A percentile compares a stretch with the other conserved stretches of the same genome.
Conservation (phyloP, 192 early-diverging fungal genomes). For the Dimargaris cristalligena region DNA sequence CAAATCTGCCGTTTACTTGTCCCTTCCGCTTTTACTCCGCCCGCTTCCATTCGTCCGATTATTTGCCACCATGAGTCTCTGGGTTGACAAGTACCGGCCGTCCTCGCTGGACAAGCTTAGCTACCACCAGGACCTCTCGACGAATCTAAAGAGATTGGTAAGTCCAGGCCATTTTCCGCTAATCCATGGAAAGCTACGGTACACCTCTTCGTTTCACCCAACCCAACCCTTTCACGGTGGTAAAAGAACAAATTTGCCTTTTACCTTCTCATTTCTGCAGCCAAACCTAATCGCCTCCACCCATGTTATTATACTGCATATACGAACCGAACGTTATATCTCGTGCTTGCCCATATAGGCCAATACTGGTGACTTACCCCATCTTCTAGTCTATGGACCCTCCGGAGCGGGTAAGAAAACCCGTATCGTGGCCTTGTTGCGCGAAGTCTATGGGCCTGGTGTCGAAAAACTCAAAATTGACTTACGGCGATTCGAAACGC, state of each 20-base stretch:
- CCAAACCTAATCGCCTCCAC: not conserved
- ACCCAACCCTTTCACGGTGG: not conserved
- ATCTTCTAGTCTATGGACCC: slow-evolving; percentile 89
- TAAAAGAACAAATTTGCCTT: not conserved
- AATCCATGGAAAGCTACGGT: not conserved
- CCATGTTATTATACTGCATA: not conserved
- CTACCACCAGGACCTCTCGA: slow-evolving; percentile 60
- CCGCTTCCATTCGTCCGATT: no score
- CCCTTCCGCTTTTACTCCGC: no score
- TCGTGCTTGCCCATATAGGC: slow-evolving; percentile 20
- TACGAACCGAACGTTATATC: not conserved
- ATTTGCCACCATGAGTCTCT: slow-evolving; percentile 42
- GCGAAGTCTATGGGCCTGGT: slow-evolving; percentile 76
- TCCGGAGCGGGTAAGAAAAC: slow-evolving; percentile 95
- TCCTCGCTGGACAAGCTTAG: slow-evolving; percentile 61
- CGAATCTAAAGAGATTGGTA: slow-evolving; percentile 60
- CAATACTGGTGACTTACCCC: slow-evolving; percentile 71
- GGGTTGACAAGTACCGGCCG: slow-evolving; percentile 93
- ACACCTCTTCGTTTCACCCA: not conserved
- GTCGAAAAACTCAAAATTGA: slow-evolving; percentile 94
- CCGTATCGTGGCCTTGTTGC: slow-evolving; percentile 65
- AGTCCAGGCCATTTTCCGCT: not conserved
- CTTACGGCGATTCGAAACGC: slow-evolving; percentile 64
- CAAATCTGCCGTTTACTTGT: no score
- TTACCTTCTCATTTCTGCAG: slow-evolving; percentile 2